These are phyloP conservation scores for Alternaria hordeiaustralica DNA, from an alignment of 2,329 filamentous ascomycete genomes.

Conservation along the genomic window DNA sequence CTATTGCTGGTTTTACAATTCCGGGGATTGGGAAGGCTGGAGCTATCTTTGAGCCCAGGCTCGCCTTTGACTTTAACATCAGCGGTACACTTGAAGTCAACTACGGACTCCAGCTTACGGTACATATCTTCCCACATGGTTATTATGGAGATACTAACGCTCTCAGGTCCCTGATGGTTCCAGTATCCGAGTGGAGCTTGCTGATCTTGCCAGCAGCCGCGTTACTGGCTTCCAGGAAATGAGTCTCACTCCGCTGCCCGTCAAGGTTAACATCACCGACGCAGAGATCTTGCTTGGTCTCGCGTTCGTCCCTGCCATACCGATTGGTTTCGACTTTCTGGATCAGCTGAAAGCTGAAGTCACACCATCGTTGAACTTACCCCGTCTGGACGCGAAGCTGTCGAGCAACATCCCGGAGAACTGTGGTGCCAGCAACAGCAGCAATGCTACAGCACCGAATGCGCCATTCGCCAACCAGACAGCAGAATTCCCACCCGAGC, in stretches of 20 bases:
- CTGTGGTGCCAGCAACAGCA: conserved; percentile 19
- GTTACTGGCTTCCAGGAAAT: conserved; percentile 39
- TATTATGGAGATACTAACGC: conserved; percentile 7
- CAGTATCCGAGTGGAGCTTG: conserved; percentile 35
- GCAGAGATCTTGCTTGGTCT: conserved; percentile 35
- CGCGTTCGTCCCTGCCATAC: conserved; percentile 43
- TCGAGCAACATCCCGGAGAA: conserved; percentile 26
- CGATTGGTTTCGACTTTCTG: conserved; percentile 45
- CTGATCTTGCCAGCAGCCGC: conserved; percentile 30
- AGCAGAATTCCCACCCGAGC: not conserved
- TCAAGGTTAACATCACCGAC: conserved; percentile 37
- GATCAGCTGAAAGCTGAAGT: conserved; percentile 35
- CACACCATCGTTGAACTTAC: conserved; percentile 40
- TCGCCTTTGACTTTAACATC: conserved; percentile 38
- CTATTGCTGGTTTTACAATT: conserved; percentile 42
- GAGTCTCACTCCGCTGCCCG: conserved; percentile 40
- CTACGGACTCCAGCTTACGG: conserved; percentile 48
- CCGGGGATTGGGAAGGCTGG: conserved; percentile 47
- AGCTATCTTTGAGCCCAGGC: conserved; percentile 39
- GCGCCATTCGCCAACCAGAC: conserved; percentile 11
- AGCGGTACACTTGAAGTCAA: conserved; percentile 38
- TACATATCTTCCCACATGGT: conserved; percentile 16
- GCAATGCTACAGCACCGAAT: not conserved
- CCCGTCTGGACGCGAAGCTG: conserved; percentile 38
- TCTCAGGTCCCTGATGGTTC: conserved; percentile 38